Conservation (phyloP, 2,329 filamentous ascomycete species). For the Claviceps sp. region DNA sequence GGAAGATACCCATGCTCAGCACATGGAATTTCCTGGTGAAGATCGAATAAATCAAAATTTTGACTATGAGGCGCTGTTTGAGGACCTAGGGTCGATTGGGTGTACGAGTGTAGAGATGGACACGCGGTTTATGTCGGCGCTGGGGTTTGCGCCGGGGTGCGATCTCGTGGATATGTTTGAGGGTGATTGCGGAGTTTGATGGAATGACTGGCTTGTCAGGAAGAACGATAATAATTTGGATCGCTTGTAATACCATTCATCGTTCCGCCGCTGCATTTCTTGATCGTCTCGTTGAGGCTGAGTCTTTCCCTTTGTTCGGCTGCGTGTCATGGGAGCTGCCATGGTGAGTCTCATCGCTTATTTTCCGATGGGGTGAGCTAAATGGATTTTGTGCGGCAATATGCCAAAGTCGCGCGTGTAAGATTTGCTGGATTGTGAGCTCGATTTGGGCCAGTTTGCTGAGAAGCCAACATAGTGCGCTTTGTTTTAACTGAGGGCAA, state of each 20-base stretch:
- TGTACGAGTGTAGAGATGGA: slow-evolving; percentile 39
- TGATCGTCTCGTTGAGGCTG: background rate
- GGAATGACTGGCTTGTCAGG: background rate
- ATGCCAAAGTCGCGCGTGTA: too few species aligned
- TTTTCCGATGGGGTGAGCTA: too few species aligned
- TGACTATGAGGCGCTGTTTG: slow-evolving; percentile 39
- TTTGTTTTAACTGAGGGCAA: too few species aligned
- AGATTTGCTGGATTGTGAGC: too few species aligned
- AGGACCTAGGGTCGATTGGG: slow-evolving; percentile 38
- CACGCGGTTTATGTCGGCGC: slow-evolving; percentile 52
- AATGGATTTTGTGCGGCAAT: too few species aligned
- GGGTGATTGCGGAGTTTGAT: slow-evolving; percentile 24
- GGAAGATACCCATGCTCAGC: background rate
- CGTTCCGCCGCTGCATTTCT: background rate
- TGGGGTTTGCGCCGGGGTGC: slow-evolving; percentile 50
- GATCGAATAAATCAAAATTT: slow-evolving; percentile 14
- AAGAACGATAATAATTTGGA: too few species aligned
- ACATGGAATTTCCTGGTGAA: background rate
- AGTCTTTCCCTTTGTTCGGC: too few species aligned
- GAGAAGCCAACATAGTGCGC: too few species aligned
- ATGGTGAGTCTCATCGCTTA: too few species aligned
- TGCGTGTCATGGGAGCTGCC: background rate
- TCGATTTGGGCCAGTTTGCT: too few species aligned
- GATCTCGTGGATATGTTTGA: slow-evolving; percentile 41
- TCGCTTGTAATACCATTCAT: background rate